Conservation (phyloP, 495 filamentous ascomycete species). For the Sordaria brevicollis region DNA sequence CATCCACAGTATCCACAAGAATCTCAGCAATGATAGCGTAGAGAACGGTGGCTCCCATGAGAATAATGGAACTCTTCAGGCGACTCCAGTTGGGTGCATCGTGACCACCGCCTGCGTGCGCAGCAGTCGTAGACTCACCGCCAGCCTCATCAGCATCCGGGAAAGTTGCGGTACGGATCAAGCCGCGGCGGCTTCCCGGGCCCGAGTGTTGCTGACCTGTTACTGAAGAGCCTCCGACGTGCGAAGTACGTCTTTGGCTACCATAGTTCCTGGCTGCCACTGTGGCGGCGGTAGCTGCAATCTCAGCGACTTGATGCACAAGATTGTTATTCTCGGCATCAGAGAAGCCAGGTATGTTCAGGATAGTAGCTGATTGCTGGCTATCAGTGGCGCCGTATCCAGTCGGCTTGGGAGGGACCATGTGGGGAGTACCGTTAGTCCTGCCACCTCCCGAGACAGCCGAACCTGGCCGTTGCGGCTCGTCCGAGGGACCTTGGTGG, state of each 20-base stretch:
- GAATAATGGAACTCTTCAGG: slow-evolving; percentile 76
- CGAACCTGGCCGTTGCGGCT: slow-evolving; percentile 35
- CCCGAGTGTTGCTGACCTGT: slow-evolving; percentile 7
- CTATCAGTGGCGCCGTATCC: slow-evolving; percentile 24
- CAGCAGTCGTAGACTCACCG: slow-evolving; percentile 17
- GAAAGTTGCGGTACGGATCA: slow-evolving; percentile 29
- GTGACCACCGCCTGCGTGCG: slow-evolving; percentile 48
- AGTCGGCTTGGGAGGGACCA: slow-evolving; percentile 59
- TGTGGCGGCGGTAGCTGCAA: slow-evolving; percentile 83
- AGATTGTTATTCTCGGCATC: slow-evolving; percentile 71
- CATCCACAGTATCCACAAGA: slow-evolving; percentile 89
- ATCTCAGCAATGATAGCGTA: slow-evolving; percentile 98
- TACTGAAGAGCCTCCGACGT: slow-evolving; percentile 9
- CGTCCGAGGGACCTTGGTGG: slow-evolving; percentile 40
- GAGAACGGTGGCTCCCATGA: slow-evolving; percentile 80
- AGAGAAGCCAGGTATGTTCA: slow-evolving; percentile 58
- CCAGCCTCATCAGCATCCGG: slow-evolving; percentile 35
- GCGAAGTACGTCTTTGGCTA: slow-evolving; percentile 13
- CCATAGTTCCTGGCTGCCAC: slow-evolving; percentile 71
- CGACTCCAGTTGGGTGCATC: slow-evolving; percentile 98
- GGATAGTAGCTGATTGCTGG: slow-evolving; percentile 20
- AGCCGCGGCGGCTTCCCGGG: slow-evolving; percentile 14
- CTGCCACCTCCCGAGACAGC: slow-evolving; percentile 17
- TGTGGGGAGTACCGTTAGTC: slow-evolving; percentile 43
- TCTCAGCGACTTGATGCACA: slow-evolving; percentile 75